These are phyloP conservation scores for Erythrobasidium hasegawianum DNA, from an alignment of 1,284 basidiomycete genomes.

Conservation along the genomic window DNA sequence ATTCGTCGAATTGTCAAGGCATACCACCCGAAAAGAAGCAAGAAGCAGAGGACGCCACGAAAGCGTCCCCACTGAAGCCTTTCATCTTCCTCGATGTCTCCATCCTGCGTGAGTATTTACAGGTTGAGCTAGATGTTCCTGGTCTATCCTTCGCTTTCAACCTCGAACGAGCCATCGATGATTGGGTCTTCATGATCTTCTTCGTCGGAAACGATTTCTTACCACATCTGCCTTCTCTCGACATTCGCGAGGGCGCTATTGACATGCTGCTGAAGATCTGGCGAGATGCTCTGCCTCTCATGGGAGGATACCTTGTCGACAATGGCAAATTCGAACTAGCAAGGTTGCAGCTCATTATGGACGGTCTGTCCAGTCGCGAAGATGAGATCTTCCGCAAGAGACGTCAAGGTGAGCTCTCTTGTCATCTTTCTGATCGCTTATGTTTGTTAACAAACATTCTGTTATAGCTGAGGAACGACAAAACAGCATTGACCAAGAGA, in stretches of 20 bases:
- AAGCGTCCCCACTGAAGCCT: constrained; percentile 80
- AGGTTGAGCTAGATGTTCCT: constrained; percentile 84
- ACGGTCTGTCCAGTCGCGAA: constrained; percentile 85
- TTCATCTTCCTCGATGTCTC: constrained; percentile 99
- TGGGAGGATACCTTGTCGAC: constrained; percentile 96
- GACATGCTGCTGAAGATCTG: constrained; percentile 93
- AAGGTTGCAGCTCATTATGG: constrained; percentile 88
- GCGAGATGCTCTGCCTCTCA: constrained; percentile 83
- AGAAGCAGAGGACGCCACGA: constrained; percentile 48
- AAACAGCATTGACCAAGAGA: constrained; percentile 67
- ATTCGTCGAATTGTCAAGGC: constrained; percentile 86
- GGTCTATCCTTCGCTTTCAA: constrained; percentile 81
- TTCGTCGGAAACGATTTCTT: constrained; percentile 99
- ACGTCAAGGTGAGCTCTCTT: constrained; percentile 69
- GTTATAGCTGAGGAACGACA: constrained; percentile 80
- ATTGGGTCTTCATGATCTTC: constrained; percentile 99
- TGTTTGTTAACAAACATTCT: background rate
- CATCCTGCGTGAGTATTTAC: constrained; percentile 92
- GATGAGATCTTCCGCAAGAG: constrained; percentile 91
- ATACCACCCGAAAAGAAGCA: constrained; percentile 41
- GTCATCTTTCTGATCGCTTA: too few species aligned
- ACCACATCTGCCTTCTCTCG: constrained; percentile 93
- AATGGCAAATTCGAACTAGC: constrained; percentile 83
- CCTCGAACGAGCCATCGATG: constrained; percentile 95
- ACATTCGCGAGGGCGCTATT: constrained; percentile 98